These are phyloP conservation scores for Cladosporium sp. DNA, from an alignment of 2,329 filamentous ascomycete species.

Conservation along the genomic window DNA sequence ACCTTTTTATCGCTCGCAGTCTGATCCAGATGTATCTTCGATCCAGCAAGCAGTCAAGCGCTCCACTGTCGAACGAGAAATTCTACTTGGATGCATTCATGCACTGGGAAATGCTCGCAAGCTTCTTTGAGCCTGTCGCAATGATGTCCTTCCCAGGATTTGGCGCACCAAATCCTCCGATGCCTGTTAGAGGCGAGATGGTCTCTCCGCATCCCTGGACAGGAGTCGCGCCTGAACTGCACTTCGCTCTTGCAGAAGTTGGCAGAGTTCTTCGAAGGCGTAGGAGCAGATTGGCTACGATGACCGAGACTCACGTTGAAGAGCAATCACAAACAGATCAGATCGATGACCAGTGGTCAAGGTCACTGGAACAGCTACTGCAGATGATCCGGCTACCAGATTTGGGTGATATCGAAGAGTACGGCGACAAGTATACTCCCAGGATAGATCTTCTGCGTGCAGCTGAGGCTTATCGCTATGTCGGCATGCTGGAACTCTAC, in stretches of 20 bases:
- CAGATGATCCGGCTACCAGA: slow-evolving; percentile 44
- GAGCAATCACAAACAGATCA: slow-evolving; percentile 8
- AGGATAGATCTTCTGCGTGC: slow-evolving; percentile 51
- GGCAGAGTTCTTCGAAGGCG: slow-evolving; percentile 33
- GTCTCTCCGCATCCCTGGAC: slow-evolving; percentile 48
- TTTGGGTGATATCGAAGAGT: slow-evolving; percentile 46
- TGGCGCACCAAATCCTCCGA: slow-evolving; percentile 18
- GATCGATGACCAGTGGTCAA: slow-evolving; percentile 34
- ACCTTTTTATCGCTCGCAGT: slow-evolving; percentile 46
- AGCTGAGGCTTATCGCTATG: slow-evolving; percentile 51
- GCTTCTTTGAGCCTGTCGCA: slow-evolving; percentile 42
- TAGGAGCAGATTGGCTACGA: slow-evolving; percentile 10
- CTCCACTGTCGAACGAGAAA: slow-evolving; percentile 32
- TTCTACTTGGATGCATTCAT: slow-evolving; percentile 56
- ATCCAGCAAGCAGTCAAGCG: slow-evolving; percentile 40
- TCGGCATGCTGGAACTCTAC: slow-evolving; percentile 53
- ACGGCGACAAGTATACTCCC: slow-evolving; percentile 50
- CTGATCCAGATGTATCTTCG: slow-evolving; percentile 30
- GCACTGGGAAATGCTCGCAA: slow-evolving; percentile 58
- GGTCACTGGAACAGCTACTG: slow-evolving; percentile 46
- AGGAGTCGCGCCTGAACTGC: slow-evolving; percentile 42
- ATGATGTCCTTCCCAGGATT: slow-evolving; percentile 36
- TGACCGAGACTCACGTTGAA: background rate
- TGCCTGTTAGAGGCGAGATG: slow-evolving; percentile 25
- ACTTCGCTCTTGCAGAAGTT: slow-evolving; percentile 44